Percentiles rank a stretch among this genome's conserved stretches.
Conservation (phyloP, 164 flowering plant species). For the Piper longum region DNA sequence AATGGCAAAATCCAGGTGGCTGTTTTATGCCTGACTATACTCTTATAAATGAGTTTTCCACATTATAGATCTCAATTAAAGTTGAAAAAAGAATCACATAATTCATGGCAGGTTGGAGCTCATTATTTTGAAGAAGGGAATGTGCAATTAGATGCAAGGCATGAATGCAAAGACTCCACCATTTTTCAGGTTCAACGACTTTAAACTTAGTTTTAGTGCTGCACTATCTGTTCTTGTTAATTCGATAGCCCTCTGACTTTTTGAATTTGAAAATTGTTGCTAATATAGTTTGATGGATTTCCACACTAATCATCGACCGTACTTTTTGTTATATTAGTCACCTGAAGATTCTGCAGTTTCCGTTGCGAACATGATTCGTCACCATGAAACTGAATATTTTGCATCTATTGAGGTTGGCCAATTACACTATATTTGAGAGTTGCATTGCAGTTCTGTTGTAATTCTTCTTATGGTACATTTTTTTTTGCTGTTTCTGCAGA, state of each 20-base stretch:
- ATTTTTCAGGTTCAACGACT: constrained; percentile 51
- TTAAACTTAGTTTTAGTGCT: background rate
- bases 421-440: background rate
- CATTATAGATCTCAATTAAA: background rate
- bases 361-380: constrained; percentile 62
- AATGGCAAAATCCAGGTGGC: constrained; percentile 73
- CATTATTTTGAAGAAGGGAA: constrained; percentile 99
- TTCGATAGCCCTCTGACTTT: background rate
- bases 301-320: background rate
- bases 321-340: constrained; percentile 27
- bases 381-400: constrained; percentile 86
- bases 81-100: background rate
- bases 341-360: constrained; percentile 71
- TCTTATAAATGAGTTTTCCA: background rate
- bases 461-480: background rate
- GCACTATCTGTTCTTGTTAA: background rate
- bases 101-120: constrained; percentile 60
- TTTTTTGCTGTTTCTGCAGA: constrained; percentile 34
- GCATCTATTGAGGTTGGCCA: constrained; percentile 64
- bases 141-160: constrained; percentile 84
- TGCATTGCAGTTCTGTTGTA: background rate
- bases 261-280: background rate
- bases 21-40: constrained; percentile 1
- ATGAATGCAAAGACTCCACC: constrained; percentile 79
- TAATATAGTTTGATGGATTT: background rate